Evolutionary conservation across 2,329 filamentous ascomycete species (phyloP).

Genomic region (Diaporthe australafricana): DNA sequence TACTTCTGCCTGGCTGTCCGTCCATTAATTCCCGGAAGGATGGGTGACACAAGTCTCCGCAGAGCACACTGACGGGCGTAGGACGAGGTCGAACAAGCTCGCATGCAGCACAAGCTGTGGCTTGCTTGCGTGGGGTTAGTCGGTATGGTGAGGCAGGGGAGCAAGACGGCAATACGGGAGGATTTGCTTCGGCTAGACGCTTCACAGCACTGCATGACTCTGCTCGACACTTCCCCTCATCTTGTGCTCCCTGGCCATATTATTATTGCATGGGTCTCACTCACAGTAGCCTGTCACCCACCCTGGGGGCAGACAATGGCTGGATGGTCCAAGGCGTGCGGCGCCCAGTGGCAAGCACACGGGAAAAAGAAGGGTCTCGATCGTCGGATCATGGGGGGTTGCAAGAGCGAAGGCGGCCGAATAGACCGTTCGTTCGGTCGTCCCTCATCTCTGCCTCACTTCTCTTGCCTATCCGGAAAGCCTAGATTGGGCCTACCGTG

Average conservation of each 20-base stretch:
- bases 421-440: constrained; percentile 2
- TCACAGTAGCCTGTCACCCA: background rate
- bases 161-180: constrained; percentile 29
- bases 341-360: constrained; percentile 6
- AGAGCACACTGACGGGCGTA: constrained; percentile 2
- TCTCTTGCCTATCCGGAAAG: constrained; percentile 27
- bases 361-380: constrained; percentile 23
- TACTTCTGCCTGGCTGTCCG: background rate
- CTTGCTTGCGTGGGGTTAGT: constrained; percentile 35
- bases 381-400: constrained; percentile 16
- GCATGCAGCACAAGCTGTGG: constrained; percentile 31
- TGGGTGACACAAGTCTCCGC: constrained; percentile 20
- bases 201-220: constrained; percentile 30
- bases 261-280: constrained; percentile 31
- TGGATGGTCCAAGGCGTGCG: background rate
- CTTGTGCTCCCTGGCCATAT: constrained; percentile 34
- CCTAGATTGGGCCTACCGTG: constrained; percentile 28
- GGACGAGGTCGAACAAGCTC: constrained; percentile 27
- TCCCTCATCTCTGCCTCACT: constrained; percentile 8
- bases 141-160: too few relatives aligned
- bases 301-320: constrained; percentile 10
- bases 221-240: constrained; percentile 36
- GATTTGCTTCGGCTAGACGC: constrained; percentile 26
- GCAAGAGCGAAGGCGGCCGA: background rate
- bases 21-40: constrained; percentile 4